Evolutionary conservation across 352 stramenopile genomes (phyloP), one percentile per base, ranked within the genome.

Genomic region (Phytophthora sp.): DNA sequence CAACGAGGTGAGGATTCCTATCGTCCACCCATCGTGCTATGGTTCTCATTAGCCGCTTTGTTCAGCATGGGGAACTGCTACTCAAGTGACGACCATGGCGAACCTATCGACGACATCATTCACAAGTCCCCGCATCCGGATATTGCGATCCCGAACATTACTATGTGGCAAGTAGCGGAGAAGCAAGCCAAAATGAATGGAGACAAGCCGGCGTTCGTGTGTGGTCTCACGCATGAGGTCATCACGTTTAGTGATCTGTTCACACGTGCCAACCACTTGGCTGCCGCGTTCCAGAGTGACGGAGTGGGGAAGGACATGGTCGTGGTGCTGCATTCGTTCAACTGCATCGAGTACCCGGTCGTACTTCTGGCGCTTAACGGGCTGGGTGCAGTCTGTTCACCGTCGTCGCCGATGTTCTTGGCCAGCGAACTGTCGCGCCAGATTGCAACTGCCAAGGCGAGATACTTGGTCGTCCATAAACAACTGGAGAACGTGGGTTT

Each of bases 281-380:
- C 73, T 2, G 75, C 72, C 1, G 70, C 63, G 4, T 70, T 89
- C 8, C 24, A 58, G 15, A 67, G 30, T 4, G 63, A 84, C 13
- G 80, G 80, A 30, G 51, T 89, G 12, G 63, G 64, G 5, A 75
- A 73, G 41, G 81, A 79, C 5, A 71, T 84, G 60, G 77, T 84
- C 1, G 70, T 88, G n/a, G 30, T 87, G 38, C 45, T 86, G 29
- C 76, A 88, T 52, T 77, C 74, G 42, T 69, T 81, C 63, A 90
- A 90, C 64, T 86, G 75, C 63, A 70, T 87, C 41, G 79, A 90
- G 54, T 90, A 80, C 45, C 77, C 80, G 6, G 73, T 86, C 50
- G 66, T 88, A 11, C 75, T 84, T 20, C 56, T 84, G 79, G 81
- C 81, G n/a, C 55, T 88, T n/a, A 79, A 69, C 6, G 61, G 70